phyloP scores from a whole-genome alignment of 371 early-diverging fungal genomes.

The Syncephalastrum contaminatum region DNA sequence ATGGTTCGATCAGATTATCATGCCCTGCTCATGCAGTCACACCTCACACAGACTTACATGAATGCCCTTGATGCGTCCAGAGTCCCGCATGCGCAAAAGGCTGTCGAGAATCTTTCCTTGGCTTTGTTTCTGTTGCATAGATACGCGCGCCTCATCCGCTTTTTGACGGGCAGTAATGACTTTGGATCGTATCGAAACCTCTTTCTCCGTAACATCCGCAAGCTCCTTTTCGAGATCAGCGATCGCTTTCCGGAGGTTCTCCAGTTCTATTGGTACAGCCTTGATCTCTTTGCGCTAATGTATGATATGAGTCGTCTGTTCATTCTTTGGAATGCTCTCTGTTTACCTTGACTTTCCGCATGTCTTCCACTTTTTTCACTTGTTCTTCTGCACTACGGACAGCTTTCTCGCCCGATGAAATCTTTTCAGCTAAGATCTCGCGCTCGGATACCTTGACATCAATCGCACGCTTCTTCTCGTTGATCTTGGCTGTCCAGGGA shows the following conservation, averaged over 20 bases:
- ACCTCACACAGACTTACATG: slow-evolving; percentile 46
- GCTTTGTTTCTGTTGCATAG: slow-evolving; percentile 68
- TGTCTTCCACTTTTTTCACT: slow-evolving; percentile 26
- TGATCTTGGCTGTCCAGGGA: slow-evolving; percentile 83
- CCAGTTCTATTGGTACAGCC: slow-evolving; percentile 37
- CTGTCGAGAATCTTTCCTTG: slow-evolving; percentile 74
- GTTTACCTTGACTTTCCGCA: slow-evolving; percentile 21
- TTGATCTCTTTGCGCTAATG: slow-evolving; percentile 17
- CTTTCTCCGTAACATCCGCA: slow-evolving; percentile 4
- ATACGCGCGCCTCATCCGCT: slow-evolving; percentile 64
- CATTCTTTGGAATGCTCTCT: neutral
- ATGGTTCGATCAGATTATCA: neutral
- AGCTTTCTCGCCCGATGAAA: slow-evolving; percentile 47
- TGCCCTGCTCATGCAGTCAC: neutral
- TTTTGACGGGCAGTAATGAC: slow-evolving; percentile 55
- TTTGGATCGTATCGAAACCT: slow-evolving; percentile 6
- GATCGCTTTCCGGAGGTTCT: slow-evolving; percentile 48
- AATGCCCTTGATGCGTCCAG: slow-evolving; percentile 84
- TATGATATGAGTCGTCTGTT: neutral
- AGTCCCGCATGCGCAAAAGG: slow-evolving; percentile 76
- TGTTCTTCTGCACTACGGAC: slow-evolving; percentile 68
- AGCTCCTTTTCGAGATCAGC: slow-evolving; percentile 26
- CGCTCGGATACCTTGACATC: slow-evolving; percentile 82
- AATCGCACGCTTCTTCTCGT: slow-evolving; percentile 65
- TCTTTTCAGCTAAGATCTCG: slow-evolving; percentile 64